Base-by-base conservation (phyloP, 2,329 filamentous ascomycete species). In the Cercospora beticola region DNA sequence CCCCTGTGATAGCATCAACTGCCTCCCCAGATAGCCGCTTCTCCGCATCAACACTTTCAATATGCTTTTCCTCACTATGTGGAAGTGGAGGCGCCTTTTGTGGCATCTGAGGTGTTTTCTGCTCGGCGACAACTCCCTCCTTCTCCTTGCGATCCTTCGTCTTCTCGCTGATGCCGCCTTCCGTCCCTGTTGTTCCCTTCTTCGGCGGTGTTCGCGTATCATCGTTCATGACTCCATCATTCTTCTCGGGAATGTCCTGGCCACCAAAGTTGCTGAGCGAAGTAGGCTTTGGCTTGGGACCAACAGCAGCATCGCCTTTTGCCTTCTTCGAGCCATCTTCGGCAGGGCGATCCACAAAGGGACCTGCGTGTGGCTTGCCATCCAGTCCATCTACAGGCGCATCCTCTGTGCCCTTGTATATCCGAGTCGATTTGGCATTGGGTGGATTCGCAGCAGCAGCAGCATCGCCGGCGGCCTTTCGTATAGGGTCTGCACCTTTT, bases 211-310 rank as follows among this genome's bases (percentile, higher is more conserved):
- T 82, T 72, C 93, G 86, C 77, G 91, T 87, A 71, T 90, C 92
- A 79, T 97, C 94, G 77, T 97, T 92, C 94, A 97, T 97, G 68
- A 97, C 93, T 49, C 94, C 93, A 78, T 97, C 86, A 68, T 88
- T 86, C 40, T 83, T 85, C 70, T 85, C 81, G 3, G 86, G 84
- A 28, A 87, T 83, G 46, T 81, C 76, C 73, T 77, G 76, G 30
- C 49, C 66, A 57, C 65, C 75, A 76, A 78, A 73, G 59, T 76
- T 77, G 59, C 76, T 71, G 56, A 79, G 68, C n/a, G 73, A 73
- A 16, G 75, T 77, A 2, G 77, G 76, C 0, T 78, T 68, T 2
- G 79, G 75, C 54, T 83, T 77, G 1, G 68, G 69, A 7, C 71
- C 62, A 30, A 65, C 70, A 76, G 79, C 74, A 75, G 64, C 70